Evolutionary conservation across 1,139 yeast species (phyloP).

Genomic region (Yamadazyma dushanensis): DNA sequence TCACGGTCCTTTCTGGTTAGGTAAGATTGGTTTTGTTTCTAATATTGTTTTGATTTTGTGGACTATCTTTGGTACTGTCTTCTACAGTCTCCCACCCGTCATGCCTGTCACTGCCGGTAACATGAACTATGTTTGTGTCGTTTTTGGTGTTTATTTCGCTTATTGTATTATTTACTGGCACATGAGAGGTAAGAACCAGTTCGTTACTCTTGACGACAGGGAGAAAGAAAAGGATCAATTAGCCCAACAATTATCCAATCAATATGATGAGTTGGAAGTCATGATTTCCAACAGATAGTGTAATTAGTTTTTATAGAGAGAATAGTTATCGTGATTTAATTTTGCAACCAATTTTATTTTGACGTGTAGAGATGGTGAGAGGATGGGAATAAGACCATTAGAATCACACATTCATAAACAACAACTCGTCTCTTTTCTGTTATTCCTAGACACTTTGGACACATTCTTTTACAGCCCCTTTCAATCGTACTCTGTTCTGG

Average conservation of each 20-base stretch:
- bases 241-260: conserved; percentile 28
- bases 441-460: too few relatives aligned
- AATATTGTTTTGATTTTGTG: conserved; percentile 23
- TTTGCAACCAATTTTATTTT: too few relatives aligned
- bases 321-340: too few relatives aligned
- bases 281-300: conserved; percentile 17
- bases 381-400: too few relatives aligned
- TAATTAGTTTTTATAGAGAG: not conserved
- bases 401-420: too few relatives aligned
- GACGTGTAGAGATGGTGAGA: too few relatives aligned
- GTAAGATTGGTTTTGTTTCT: conserved; percentile 23
- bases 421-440: too few relatives aligned
- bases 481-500: too few relatives aligned
- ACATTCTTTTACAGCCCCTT: too few relatives aligned
- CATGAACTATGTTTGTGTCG: conserved; percentile 49
- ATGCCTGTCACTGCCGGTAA: conserved; percentile 45
- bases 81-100: conserved; percentile 45
- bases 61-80: conserved; percentile 42
- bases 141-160: conserved; percentile 32
- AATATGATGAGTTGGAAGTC: conserved; percentile 26
- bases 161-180: conserved; percentile 40
- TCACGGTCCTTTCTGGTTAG: conserved; percentile 54
- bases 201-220: conserved; percentile 25
- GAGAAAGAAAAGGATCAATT: conserved; percentile 25
- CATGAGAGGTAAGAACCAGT: conserved; percentile 37